Evolutionary conservation across 495 filamentous ascomycete genomes (phyloP), one percentile per base, ranked within the genome.

Genomic region (Oleoguttula mirabilis): DNA sequence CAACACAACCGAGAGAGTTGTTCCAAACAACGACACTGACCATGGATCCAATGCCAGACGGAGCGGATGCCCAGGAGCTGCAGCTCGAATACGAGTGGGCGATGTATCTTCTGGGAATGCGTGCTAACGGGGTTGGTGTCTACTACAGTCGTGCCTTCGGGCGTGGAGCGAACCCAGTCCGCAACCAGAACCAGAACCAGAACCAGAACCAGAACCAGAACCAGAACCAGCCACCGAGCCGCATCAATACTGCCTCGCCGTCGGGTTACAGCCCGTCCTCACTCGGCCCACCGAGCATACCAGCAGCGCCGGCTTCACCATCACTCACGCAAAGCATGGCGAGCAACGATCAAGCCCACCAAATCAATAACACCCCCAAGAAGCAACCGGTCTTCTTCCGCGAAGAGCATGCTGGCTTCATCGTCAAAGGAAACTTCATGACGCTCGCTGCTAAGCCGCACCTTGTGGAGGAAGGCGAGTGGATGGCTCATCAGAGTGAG

Each of bases 371-470:
- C 14, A 6, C 54, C 51, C 39, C 60, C 55, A 50, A 76, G 63
- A 60, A 75, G 42, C 56, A 65, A 54, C 68, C 84, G 54, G 78
- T 74, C 60, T 81, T 79, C 61, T 81, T 88, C 59, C 79, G 84
- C 52, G 76, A 87, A 45, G 74, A 80, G 50, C 83, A 87, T 56
- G 77, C 82, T 32, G 80, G 78, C 51, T 72, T 93, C 48, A 88
- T 92, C 44, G 88, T 94, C 48, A 92, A 84, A 63, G 88, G 88
- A 32, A 95, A 94, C 63, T 94, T 94, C 59, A 84, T 92, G 81
- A 94, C 88, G 16, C 64, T 95, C 32, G 88, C 85, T 52, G 83
- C 83, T 37, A 82, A 83, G 56, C 88, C 88, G 7, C 82, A 83
- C 60, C 80, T 84, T 38, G 80, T 94, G 21, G 88, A 94, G 58